These are phyloP conservation scores for Reutealis trisperma DNA, from an alignment of 345 rosid species.

Conservation along the genomic window DNA sequence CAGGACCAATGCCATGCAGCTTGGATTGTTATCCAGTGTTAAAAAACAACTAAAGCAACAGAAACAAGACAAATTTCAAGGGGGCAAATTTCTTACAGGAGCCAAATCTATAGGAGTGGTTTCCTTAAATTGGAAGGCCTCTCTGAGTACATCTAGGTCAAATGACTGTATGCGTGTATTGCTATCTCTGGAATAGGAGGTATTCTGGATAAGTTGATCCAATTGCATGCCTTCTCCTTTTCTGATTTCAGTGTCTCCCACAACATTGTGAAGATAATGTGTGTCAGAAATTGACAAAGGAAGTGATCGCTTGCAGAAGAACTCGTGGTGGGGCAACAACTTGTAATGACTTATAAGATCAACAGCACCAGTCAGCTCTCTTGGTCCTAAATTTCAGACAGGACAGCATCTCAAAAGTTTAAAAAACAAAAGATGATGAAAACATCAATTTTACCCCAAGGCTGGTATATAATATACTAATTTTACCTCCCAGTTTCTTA, in stretches of 20 bases:
- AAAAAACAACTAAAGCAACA: neutral
- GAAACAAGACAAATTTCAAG: neutral
- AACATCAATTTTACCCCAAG: neutral
- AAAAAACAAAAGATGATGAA: neutral
- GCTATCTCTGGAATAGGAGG: conserved; percentile 21
- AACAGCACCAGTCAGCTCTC: conserved; percentile 39
- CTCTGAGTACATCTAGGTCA: conserved; percentile 35
- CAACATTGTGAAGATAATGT: conserved; percentile 40
- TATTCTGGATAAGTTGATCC: conserved; percentile 37
- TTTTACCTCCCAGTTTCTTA: neutral
- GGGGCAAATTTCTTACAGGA: conserved; percentile 23
- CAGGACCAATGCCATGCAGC: neutral
- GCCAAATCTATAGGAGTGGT: conserved; percentile 27
- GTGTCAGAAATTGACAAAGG: conserved; percentile 36
- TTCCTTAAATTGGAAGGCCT: conserved; percentile 41
- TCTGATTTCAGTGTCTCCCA: conserved; percentile 44
- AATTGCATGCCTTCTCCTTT: conserved; percentile 42
- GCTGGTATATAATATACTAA: too few relatives aligned
- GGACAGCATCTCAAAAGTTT: neutral
- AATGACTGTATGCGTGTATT: conserved; percentile 28
- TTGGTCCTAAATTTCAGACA: conserved; percentile 27
- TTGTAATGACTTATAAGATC: conserved; percentile 41
- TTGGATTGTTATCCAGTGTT: neutral
- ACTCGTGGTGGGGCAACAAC: conserved; percentile 33
- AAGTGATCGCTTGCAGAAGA: conserved; percentile 39